phyloP scores from a whole-genome alignment of 2,329 filamentous ascomycete species.

The Endocalyx cinctus region DNA sequence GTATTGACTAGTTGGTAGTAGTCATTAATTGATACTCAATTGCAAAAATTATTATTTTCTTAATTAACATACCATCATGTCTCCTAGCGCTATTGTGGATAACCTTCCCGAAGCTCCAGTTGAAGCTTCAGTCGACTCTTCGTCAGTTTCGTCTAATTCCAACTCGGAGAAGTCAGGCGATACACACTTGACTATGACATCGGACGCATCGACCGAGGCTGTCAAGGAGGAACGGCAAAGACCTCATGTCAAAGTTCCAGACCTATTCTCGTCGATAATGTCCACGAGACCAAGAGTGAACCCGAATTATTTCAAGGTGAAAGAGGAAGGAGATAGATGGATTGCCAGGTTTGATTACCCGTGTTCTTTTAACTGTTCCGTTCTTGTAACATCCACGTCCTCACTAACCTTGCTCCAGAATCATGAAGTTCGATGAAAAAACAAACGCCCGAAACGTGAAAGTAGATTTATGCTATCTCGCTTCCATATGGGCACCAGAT shows the following conservation, averaged over 20 bases:
- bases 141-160: neutral
- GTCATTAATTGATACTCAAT: too few relatives aligned
- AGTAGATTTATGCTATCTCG: constrained; percentile 8
- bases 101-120: neutral
- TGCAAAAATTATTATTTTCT: too few relatives aligned
- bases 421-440: constrained; percentile 11
- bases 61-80: too few relatives aligned
- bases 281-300: constrained; percentile 9
- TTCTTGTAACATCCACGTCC: too few relatives aligned
- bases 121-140: neutral
- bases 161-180: neutral
- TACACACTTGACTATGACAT: neutral
- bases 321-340: constrained; percentile 10
- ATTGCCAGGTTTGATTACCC: constrained; percentile 7
- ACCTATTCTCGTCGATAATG: constrained; percentile 15
- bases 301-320: constrained; percentile 12
- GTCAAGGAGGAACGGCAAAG: neutral
- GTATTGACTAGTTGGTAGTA: too few relatives aligned
- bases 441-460: constrained; percentile 2
- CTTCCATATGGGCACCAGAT: constrained; percentile 9
- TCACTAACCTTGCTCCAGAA: too few relatives aligned
- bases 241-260: constrained; percentile 5
- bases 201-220: neutral
- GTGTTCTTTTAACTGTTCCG: too few relatives aligned
- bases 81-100: neutral